These are phyloP conservation scores for Syncephalastrum contaminatum DNA, from an alignment of 371 early-diverging fungal species.

Conservation along the genomic window DNA sequence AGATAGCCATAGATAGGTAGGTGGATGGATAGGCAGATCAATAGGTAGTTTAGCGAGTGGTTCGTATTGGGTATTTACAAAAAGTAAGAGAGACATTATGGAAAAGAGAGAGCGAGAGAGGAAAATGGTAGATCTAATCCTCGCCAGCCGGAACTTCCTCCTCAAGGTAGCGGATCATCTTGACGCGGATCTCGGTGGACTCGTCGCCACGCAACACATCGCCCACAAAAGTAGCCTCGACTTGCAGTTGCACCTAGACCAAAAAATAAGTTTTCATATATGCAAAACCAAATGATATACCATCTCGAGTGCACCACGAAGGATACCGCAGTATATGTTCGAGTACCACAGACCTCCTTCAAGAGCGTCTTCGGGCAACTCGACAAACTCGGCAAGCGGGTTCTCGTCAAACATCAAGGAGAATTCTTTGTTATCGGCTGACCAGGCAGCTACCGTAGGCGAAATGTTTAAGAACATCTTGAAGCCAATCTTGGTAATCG, in stretches of 20 bases:
- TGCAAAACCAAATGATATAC: conserved; percentile 28
- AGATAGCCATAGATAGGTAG: too few species aligned
- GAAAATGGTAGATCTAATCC: conserved; percentile 54
- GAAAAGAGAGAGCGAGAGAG: too few species aligned
- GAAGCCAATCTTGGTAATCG: conserved; percentile 93
- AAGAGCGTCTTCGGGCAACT: conserved; percentile 78
- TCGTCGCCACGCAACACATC: conserved; percentile 92
- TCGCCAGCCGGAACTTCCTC: conserved; percentile 95
- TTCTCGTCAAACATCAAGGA: conserved; percentile 92
- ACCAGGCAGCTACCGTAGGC: conserved; percentile 81
- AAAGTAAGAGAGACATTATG: too few species aligned
- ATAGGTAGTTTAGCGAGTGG: too few species aligned
- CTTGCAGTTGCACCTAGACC: conserved; percentile 84
- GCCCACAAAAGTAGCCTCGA: conserved; percentile 80
- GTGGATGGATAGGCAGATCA: too few species aligned
- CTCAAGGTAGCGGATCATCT: conserved; percentile 83
- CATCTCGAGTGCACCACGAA: conserved; percentile 96
- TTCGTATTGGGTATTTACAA: too few species aligned
- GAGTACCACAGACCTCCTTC: conserved; percentile 92
- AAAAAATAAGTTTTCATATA: not conserved
- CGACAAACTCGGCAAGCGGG: conserved; percentile 91
- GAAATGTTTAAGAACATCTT: conserved; percentile 92
- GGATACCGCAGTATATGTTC: conserved; percentile 91
- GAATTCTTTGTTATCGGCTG: conserved; percentile 83
- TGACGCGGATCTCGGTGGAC: conserved; percentile 85